Conservation (phyloP, 495 filamentous ascomycete genomes). For the Amphirosellinia nigrospora region DNA sequence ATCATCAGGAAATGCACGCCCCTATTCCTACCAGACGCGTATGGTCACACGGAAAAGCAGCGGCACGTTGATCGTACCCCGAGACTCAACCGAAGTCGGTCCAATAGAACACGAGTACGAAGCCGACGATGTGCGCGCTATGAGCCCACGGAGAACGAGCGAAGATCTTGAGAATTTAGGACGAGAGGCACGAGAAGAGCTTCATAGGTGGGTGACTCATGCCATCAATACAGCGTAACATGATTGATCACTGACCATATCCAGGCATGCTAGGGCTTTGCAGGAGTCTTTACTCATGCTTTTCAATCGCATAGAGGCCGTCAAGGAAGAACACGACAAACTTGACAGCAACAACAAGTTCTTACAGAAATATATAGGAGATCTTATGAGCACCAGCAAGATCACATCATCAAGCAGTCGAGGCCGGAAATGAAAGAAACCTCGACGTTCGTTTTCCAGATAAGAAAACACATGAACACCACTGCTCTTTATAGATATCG, state of each 20-base stretch:
- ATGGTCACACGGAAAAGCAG: constrained; percentile 71
- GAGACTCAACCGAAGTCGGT: constrained; percentile 72
- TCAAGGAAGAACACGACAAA: constrained; percentile 92
- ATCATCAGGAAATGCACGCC: constrained; percentile 45
- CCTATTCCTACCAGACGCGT: constrained; percentile 58
- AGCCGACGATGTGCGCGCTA: constrained; percentile 86
- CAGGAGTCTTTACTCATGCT: constrained; percentile 87
- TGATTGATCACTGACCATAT: constrained; percentile 32
- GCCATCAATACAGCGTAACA: constrained; percentile 53
- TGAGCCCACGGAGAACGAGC: constrained; percentile 91
- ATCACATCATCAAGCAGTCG: constrained; percentile 66
- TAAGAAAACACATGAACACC: constrained; percentile 1
- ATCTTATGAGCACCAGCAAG: constrained; percentile 81
- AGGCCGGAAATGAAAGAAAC: constrained; percentile 53
- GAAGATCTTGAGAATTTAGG: constrained; percentile 87
- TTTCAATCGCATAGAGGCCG: constrained; percentile 91
- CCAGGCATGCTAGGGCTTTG: constrained; percentile 82
- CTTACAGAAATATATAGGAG: constrained; percentile 87
- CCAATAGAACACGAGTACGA: constrained; percentile 69
- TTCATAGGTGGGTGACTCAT: constrained; percentile 57
- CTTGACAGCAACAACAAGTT: constrained; percentile 94
- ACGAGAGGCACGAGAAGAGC: constrained; percentile 70
- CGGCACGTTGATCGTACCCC: constrained; percentile 80
- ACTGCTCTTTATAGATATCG: constrained; percentile 7
- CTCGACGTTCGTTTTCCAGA: not conserved